Percentiles rank a stretch among this genome's conserved stretches.
These are phyloP conservation scores for Alternaria alternata DNA, from an alignment of 2,329 filamentous ascomycete species.

Conservation along the genomic window DNA sequence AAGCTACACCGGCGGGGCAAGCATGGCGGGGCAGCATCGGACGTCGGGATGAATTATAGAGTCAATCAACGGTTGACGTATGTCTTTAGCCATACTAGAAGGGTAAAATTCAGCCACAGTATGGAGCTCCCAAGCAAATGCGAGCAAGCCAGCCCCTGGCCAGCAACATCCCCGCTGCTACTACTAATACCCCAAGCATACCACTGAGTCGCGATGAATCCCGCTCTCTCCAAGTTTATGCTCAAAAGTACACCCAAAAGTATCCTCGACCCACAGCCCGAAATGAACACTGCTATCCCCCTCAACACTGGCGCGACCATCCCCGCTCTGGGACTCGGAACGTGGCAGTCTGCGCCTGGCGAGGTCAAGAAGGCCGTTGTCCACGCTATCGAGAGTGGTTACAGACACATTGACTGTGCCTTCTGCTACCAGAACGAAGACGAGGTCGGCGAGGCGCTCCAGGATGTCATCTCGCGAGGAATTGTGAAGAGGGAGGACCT, in stretches of 20 bases:
- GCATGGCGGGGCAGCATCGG: slow-evolving; percentile 31
- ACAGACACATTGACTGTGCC: slow-evolving; percentile 71
- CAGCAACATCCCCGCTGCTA: slow-evolving; percentile 15
- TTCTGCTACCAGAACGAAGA: slow-evolving; percentile 84
- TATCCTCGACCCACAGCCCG: slow-evolving; percentile 49
- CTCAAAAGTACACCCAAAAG: slow-evolving; percentile 47
- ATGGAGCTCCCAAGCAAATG: slow-evolving; percentile 19
- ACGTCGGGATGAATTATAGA: slow-evolving; percentile 44
- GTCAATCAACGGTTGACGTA: slow-evolving; percentile 41
- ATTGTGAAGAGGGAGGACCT: slow-evolving; percentile 77
- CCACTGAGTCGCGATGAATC: slow-evolving; percentile 44
- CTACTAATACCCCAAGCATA: slow-evolving; percentile 39
- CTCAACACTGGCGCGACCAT: slow-evolving; percentile 53
- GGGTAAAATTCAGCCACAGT: slow-evolving; percentile 10
- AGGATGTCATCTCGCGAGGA: slow-evolving; percentile 74
- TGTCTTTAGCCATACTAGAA: slow-evolving; percentile 15
- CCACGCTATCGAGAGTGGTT: slow-evolving; percentile 59
- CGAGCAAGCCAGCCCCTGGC: slow-evolving; percentile 1
- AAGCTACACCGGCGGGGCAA: slow-evolving; percentile 37
- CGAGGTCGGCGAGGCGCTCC: slow-evolving; percentile 80
- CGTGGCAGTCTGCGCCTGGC: slow-evolving; percentile 53
- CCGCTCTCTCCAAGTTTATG: slow-evolving; percentile 51
- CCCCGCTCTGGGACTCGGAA: slow-evolving; percentile 50
- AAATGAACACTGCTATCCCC: slow-evolving; percentile 50
- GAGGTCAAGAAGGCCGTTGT: slow-evolving; percentile 58